Base-by-base conservation (phyloP, 352 stramenopile species). In the Phytophthora brassicae region DNA sequence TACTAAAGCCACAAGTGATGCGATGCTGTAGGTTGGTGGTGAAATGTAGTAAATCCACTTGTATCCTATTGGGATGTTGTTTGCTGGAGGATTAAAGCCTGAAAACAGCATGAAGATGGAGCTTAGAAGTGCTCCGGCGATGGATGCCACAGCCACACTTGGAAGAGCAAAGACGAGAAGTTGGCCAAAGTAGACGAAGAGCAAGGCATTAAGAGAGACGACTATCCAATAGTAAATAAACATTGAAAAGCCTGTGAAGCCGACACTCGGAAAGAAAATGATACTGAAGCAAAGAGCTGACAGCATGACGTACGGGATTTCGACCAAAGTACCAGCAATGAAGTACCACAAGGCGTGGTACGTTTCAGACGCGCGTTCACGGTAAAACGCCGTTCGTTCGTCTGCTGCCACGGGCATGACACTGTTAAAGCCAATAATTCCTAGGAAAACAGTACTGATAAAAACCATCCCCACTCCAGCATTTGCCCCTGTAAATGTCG, bases 311-410 rank as follows among this genome's bases (percentile, higher is more conserved):
- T 87, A 87, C 43, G 78, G 78, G 35, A 87, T 81, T 75, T 98
- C 93, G 5, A 80, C 75, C 33, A 97, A 23, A 7, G 77, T 92
- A 31, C 82, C 84, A 3, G 86, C 81, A 8, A 97, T 60, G 22
- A 84, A 85, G 58, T 98, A 94, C 63, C 89, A 86, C 2, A 83
- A 57, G 24, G 86, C 68, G 43, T 88, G 79, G 62, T 98, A 98
- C 58, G 96, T 98, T 63, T 93, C 65, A 16, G 89, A 81, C 14
- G 87, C 81, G 23, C 95, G 89, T 65, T 98, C 93, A 6, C 92
- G 77, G 77, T 98, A 98, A 66, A 95, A 98, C 38, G 92, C 85
- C 20, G 92, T 90, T 33, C 93, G 77, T 50, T 97, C 88, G 9
- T 83, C 78, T 46, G 86, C 71, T 20, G 92, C 81, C 3, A 97